Evolutionary conservation across 331 rosid species (phyloP).

Genomic region (Acacia pycnantha): DNA sequence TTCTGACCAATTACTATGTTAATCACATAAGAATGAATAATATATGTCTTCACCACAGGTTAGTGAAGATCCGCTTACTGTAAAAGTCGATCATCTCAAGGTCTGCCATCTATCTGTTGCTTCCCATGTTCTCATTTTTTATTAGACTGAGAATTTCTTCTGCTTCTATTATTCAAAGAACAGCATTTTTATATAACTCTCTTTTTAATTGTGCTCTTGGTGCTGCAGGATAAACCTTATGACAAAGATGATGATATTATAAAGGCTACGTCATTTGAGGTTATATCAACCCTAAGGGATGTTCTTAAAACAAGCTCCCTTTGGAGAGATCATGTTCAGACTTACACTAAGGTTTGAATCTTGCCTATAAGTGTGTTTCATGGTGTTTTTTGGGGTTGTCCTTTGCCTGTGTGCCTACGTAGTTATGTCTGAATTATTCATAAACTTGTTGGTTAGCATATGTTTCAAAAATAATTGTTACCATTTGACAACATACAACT

Average conservation of each 20-base stretch:
- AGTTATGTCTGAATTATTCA: background rate
- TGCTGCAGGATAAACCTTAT: constrained; percentile 77
- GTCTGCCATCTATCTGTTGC: constrained; percentile 37
- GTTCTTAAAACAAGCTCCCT: constrained; percentile 98
- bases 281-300: constrained; percentile 90
- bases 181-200: background rate
- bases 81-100: constrained; percentile 99
- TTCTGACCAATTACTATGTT: background rate
- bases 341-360: constrained; percentile 81
- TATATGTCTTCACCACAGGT: constrained; percentile 53
- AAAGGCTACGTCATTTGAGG: constrained; percentile 97
- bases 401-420: background rate
- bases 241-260: constrained; percentile 90
- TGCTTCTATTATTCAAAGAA: constrained; percentile 3
- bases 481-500: background rate
- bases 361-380: constrained; percentile 7
- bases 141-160: constrained; percentile 17
- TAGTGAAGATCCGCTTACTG: constrained; percentile 92
- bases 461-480: no score
- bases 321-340: constrained; percentile 98
- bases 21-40: constrained; percentile 1
- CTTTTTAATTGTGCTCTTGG: constrained; percentile 18
- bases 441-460: background rate
- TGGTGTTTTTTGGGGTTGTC: background rate
- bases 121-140: constrained; percentile 20